Base-by-base conservation (phyloP, 805 yeast genomes). In the Metschnikowia anglica region DNA sequence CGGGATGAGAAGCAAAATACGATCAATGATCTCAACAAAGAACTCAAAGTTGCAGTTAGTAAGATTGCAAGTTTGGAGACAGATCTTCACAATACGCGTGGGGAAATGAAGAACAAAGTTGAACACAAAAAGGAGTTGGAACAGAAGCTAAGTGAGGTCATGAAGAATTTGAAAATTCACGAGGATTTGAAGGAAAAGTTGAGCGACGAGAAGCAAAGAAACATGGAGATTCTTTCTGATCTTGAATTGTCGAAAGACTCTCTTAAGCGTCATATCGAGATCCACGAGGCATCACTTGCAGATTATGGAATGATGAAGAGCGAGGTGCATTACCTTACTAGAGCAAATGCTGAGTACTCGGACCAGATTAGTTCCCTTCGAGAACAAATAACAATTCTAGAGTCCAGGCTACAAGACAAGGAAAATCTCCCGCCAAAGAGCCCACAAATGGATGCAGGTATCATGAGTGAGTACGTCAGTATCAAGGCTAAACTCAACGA, bases 401-500 rank as follows among this genome's bases (percentile, higher is more conserved):
- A 61, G 32, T 27, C 43, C 21, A 46, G 48, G 32, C 47, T 56
- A 6, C 54, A 49, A n/a, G 63, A 66, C 26, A 68, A 65, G 45
- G 73, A 70, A 44, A 68, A 70, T 39, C 45, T 59, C n/a, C 68
- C 71, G 2, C 70, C 53, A 4, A 37, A 32, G 24, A 30, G 38
- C n/a, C 43, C 45, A 1, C 34, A 37, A 16, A 33, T 68, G 2
- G 64, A 65, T 34, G 60, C 62, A 2, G 47, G 53, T n/a, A 55
- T 68, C 31, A 58, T 65, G 45, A 65, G 61, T 39, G 82, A 78
- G 35, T 77, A 68, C 52, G 72, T 76, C 10, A 63, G 62, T 23
- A 62, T 81, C 50, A 76, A 73, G 40, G 59, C 78, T 7, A 75
- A 76, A 45, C 58, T 81, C 17, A 75, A 78, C 46, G 85, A 80